These are phyloP conservation scores for Phialemonium atrogriseum DNA, from an alignment of 2,329 filamentous ascomycete genomes.

Conservation along the genomic window DNA sequence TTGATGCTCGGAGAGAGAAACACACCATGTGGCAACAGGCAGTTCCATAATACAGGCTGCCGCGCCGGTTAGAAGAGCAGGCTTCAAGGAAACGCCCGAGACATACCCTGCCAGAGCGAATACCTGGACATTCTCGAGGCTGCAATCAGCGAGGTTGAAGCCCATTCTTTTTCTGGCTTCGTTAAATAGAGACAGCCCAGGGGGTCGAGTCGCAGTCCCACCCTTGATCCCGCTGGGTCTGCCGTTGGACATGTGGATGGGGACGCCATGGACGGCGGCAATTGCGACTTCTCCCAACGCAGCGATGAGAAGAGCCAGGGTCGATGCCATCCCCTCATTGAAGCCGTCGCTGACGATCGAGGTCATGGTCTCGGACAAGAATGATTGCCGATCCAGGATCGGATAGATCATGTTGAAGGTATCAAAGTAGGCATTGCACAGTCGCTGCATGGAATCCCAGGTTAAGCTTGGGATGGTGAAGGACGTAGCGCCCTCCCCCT, in stretches of 20 bases:
- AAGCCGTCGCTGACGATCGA: constrained; percentile 39
- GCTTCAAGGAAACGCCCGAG: constrained; percentile 2
- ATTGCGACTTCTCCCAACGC: constrained; percentile 50
- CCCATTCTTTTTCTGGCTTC: constrained; percentile 53
- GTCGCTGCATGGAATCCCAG: constrained; percentile 39
- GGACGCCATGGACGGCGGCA: constrained; percentile 37
- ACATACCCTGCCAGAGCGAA: constrained; percentile 46
- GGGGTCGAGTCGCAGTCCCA: constrained; percentile 38
- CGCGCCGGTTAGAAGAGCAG: not conserved
- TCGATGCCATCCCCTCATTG: constrained; percentile 37
- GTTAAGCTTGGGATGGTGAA: constrained; percentile 22
- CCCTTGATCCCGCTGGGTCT: constrained; percentile 44
- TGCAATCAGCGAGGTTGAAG: constrained; percentile 45
- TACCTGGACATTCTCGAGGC: constrained; percentile 51
- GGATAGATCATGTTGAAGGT: constrained; percentile 51
- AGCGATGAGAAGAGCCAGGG: constrained; percentile 48
- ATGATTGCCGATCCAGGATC: constrained; percentile 48
- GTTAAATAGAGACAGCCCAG: constrained; percentile 52
- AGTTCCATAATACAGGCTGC: constrained; percentile 43
- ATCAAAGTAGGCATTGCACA: constrained; percentile 49
- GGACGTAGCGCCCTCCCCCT: constrained; percentile 1
- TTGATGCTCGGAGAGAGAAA: no score
- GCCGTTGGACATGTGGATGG: constrained; percentile 34
- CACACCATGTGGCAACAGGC: constrained; percentile 42
- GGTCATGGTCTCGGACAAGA: constrained; percentile 37